phyloP scores from a whole-genome alignment of 257 asterid genomes.

The Ilex aquifolium region DNA sequence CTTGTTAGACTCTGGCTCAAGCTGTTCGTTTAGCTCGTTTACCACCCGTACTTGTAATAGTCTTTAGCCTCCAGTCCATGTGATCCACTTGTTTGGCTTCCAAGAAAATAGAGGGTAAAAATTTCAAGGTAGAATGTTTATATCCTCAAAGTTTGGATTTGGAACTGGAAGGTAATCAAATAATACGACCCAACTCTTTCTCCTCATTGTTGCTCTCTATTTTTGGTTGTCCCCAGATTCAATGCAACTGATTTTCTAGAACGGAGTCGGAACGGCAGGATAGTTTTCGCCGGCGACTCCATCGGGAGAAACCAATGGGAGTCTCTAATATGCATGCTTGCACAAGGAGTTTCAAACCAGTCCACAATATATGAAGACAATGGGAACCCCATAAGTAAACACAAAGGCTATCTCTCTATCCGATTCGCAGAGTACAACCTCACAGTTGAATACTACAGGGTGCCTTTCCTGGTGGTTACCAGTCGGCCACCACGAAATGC shows the following conservation, averaged over 20 bases:
- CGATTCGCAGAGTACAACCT: constrained; percentile 70
- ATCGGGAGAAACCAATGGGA: constrained; percentile 98
- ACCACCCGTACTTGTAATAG: too few relatives aligned
- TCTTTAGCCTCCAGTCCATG: too few relatives aligned
- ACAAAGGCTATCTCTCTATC: constrained; percentile 76
- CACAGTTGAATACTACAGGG: constrained; percentile 75
- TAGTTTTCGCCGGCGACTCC: constrained; percentile 92
- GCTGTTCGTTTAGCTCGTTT: too few relatives aligned
- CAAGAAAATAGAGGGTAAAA: too few relatives aligned
- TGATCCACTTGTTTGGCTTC: too few relatives aligned
- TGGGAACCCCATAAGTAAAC: constrained; percentile 83
- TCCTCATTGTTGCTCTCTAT: too few relatives aligned
- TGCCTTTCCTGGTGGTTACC: constrained; percentile 59
- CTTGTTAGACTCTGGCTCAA: too few relatives aligned
- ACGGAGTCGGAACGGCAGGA: constrained; percentile 44
- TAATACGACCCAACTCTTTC: too few relatives aligned
- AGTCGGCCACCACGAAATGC: constrained; percentile 54
- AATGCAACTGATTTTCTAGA: constrained; percentile 55
- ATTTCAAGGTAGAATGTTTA: too few relatives aligned
- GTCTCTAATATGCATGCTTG: constrained; percentile 77
- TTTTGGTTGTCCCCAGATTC: constrained; percentile 24
- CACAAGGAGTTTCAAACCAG: constrained; percentile 56
- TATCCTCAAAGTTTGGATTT: too few relatives aligned
- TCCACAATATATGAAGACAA: constrained; percentile 56
- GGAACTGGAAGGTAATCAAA: too few relatives aligned